A percentile compares a stretch with the other conserved stretches of the same genome.
phyloP scores from a whole-genome alignment of 306 rosid species.

The Citrullus mucosospermus region DNA sequence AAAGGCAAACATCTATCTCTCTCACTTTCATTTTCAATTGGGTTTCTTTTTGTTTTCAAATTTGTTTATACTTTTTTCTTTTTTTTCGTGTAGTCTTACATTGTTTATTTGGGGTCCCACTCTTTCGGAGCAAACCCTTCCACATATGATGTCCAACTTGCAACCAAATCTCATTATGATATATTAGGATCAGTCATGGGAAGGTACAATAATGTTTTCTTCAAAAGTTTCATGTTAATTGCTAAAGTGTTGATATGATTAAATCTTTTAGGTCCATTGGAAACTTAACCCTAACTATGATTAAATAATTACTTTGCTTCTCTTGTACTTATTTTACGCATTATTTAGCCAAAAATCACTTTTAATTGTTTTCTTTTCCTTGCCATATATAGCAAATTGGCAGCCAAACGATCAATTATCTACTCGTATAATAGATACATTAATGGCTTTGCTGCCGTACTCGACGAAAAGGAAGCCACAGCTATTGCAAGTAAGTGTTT shows the following conservation, averaged over 20 bases:
- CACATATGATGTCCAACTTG: slow-evolving; percentile 7
- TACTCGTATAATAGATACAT: slow-evolving; percentile 48
- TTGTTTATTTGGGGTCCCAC: slow-evolving; percentile 55
- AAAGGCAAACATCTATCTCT: slow-evolving; percentile 16
- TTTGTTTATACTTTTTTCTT: too few species aligned
- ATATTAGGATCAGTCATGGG: slow-evolving; percentile 39
- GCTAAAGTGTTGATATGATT: too few species aligned
- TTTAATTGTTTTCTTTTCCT: neutral
- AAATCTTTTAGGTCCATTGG: too few species aligned
- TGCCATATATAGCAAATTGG: slow-evolving; percentile 18
- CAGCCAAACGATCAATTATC: slow-evolving; percentile 40
- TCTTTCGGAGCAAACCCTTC: slow-evolving; percentile 22
- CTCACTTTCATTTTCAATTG: neutral
- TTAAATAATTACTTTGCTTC: neutral
- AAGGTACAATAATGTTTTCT: slow-evolving; percentile 22
- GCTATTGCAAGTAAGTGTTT: slow-evolving; percentile 28
- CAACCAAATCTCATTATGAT: slow-evolving; percentile 27
- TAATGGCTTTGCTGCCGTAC: slow-evolving; percentile 71
- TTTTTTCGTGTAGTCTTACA: slow-evolving; percentile 33
- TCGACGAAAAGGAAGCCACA: slow-evolving; percentile 39
- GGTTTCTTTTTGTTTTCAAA: neutral
- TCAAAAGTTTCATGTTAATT: neutral
- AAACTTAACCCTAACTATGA: too few species aligned
- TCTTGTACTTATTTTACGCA: neutral
- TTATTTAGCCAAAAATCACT: too few species aligned